A percentile compares a stretch with the other conserved stretches of the same genome.
These are phyloP conservation scores for Pythium oligandrum DNA, from an alignment of 352 stramenopile species.

Conservation along the genomic window DNA sequence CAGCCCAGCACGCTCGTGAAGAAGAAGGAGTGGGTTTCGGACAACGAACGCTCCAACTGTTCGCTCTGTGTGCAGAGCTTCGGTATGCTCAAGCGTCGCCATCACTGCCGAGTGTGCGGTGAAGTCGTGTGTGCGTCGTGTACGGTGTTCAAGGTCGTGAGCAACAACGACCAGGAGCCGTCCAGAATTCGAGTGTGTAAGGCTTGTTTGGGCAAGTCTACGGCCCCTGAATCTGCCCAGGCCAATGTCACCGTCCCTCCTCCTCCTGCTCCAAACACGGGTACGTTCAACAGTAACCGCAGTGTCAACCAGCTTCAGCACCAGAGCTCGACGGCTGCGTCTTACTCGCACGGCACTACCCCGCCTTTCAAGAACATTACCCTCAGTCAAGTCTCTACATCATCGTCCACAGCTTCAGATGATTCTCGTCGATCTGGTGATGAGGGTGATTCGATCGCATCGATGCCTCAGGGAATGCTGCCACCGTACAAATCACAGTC, in stretches of 20 bases:
- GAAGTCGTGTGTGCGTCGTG: conserved; percentile 83
- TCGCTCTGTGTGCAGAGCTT: conserved; percentile 78
- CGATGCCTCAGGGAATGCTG: conserved; percentile 7
- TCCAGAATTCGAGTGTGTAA: conserved; percentile 78
- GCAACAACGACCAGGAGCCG: conserved; percentile 32
- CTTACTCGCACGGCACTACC: too few relatives aligned
- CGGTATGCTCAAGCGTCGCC: conserved; percentile 71
- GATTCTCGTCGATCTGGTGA: conserved; percentile 21
- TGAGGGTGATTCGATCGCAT: conserved; percentile 11
- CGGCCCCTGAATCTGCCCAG: conserved; percentile 17
- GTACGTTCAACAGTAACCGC: too few relatives aligned
- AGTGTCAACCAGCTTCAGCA: too few relatives aligned
- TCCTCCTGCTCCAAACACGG: too few relatives aligned
- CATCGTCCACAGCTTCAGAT: conserved; percentile 24
- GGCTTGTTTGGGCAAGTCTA: conserved; percentile 64
- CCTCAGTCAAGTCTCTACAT: conserved; percentile 22
- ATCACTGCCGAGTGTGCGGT: conserved; percentile 84
- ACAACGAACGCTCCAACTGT: conserved; percentile 72
- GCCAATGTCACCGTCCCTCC: too few relatives aligned
- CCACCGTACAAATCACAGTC: conserved; percentile 12
- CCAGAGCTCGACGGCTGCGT: too few relatives aligned
- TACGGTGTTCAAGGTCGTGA: conserved; percentile 76
- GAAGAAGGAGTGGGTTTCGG: conserved; percentile 79
- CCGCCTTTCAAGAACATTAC: conserved; percentile 22
- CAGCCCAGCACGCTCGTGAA: conserved; percentile 49